These are phyloP conservation scores for Phytopythium litorale DNA, from an alignment of 352 stramenopile genomes.

Conservation along the genomic window DNA sequence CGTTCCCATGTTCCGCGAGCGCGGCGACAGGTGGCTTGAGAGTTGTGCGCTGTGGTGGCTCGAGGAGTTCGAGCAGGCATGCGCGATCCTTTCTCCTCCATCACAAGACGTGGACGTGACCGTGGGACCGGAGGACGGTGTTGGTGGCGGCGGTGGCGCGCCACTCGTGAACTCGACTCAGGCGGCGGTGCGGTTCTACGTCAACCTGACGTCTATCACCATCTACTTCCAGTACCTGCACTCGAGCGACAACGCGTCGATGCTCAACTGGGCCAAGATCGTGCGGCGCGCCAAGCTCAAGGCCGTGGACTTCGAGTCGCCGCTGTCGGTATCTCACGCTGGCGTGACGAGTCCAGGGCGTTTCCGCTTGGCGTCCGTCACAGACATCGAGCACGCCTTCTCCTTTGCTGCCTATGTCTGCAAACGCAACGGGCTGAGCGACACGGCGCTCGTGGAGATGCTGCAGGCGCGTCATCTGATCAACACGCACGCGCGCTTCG, in stretches of 20 bases:
- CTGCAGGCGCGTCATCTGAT: constrained; percentile 78
- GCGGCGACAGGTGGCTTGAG: constrained; percentile 69
- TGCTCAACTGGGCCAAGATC: constrained; percentile 59
- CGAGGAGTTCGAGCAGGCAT: constrained; percentile 82
- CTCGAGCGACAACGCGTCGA: constrained; percentile 53
- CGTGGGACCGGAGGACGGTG: constrained; percentile 9
- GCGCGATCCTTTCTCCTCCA: constrained; percentile 54
- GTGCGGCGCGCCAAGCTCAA: background rate
- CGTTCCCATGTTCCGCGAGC: constrained; percentile 55
- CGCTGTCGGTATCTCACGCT: background rate
- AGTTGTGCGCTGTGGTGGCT: constrained; percentile 82
- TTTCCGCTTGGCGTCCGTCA: constrained; percentile 41
- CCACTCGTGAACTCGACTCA: constrained; percentile 36
- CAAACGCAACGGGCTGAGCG: constrained; percentile 75
- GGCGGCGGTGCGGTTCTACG: constrained; percentile 61
- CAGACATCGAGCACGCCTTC: constrained; percentile 83
- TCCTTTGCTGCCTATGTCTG: constrained; percentile 81
- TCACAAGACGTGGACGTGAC: constrained; percentile 62
- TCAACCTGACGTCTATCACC: constrained; percentile 82
- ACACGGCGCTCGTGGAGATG: constrained; percentile 85
- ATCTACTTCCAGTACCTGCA: constrained; percentile 84
- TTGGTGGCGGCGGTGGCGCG: constrained; percentile 12
- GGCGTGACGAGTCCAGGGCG: constrained; percentile 1
- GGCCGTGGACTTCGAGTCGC: constrained; percentile 15
- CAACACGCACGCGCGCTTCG: constrained; percentile 66